Evolutionary conservation across 2,329 filamentous ascomycete genomes (phyloP).

Genomic region (Zymoseptoria passerinii): DNA sequence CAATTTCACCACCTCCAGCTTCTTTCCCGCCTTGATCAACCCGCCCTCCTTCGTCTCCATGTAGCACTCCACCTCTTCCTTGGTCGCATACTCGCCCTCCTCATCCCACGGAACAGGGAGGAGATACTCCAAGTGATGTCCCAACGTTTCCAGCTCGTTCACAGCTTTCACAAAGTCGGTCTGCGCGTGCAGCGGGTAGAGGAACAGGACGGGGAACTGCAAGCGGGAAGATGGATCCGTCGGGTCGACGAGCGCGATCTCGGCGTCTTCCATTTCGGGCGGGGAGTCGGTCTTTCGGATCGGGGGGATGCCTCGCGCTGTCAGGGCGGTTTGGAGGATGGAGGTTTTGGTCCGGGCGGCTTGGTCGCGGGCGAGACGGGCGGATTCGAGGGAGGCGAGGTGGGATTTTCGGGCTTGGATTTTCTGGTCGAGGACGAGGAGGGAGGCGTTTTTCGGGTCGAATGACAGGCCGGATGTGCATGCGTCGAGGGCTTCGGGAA

Average conservation of each 20-base stretch:
- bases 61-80: conserved; percentile 68
- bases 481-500: conserved; percentile 72
- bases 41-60: conserved; percentile 76
- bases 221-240: conserved; percentile 65
- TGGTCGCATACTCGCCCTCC: conserved; percentile 52
- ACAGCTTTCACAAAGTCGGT: conserved; percentile 89
- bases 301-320: conserved; percentile 61
- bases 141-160: conserved; percentile 64
- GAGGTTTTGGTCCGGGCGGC: conserved; percentile 48
- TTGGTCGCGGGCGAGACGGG: conserved; percentile 49
- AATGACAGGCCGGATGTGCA: conserved; percentile 64
- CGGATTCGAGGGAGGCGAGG: conserved; percentile 48
- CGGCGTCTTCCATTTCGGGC: conserved; percentile 82
- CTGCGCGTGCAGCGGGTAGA: conserved; percentile 77
- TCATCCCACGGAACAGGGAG: conserved; percentile 83
- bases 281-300: conserved; percentile 56
- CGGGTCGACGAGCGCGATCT: conserved; percentile 61
- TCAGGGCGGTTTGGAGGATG: conserved; percentile 47
- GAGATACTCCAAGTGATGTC: conserved; percentile 74
- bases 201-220: conserved; percentile 67
- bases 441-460: conserved; percentile 61
- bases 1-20: conserved; percentile 66
- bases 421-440: conserved; percentile 55
- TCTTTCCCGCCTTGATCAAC: conserved; percentile 82
- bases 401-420: conserved; percentile 52